Percentiles rank a stretch among this genome's conserved stretches.
Conservation (phyloP, 2,329 filamentous ascomycete genomes). For the Pseudogymnoascus sp. region DNA sequence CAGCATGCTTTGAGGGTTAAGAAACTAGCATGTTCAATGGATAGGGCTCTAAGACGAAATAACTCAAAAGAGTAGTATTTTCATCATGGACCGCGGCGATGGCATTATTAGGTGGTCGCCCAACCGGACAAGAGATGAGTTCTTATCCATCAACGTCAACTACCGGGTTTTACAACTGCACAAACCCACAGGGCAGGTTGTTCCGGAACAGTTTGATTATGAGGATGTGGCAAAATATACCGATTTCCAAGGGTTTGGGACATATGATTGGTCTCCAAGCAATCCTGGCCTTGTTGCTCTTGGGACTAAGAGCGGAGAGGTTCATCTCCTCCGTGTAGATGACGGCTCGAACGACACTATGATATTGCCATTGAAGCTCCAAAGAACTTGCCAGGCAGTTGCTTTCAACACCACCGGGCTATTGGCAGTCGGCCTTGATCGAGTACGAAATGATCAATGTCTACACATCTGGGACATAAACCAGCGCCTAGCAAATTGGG, state of each 20-base stretch:
- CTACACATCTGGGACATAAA: conserved; percentile 77
- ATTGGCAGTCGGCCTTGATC: conserved; percentile 69
- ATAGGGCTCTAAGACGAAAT: neutral
- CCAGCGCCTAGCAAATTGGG: conserved; percentile 43
- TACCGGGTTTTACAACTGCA: conserved; percentile 55
- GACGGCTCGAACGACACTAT: conserved; percentile 56
- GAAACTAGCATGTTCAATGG: neutral
- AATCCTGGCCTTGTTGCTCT: conserved; percentile 58
- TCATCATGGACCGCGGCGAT: conserved; percentile 27
- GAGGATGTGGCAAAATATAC: conserved; percentile 49
- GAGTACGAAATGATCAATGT: conserved; percentile 72
- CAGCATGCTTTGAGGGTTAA: neutral
- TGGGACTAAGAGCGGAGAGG: conserved; percentile 65
- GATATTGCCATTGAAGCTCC: conserved; percentile 63
- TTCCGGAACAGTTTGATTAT: conserved; percentile 48
- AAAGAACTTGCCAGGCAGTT: conserved; percentile 71
- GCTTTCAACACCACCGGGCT: conserved; percentile 66
- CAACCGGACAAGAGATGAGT: conserved; percentile 47
- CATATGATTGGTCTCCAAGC: conserved; percentile 58
- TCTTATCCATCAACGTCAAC: conserved; percentile 57
- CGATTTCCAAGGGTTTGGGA: conserved; percentile 54
- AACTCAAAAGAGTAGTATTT: neutral
- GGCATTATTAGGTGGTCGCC: conserved; percentile 61
- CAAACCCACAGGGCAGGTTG: conserved; percentile 51
- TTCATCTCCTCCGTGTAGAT: conserved; percentile 65